Evolutionary conservation across 495 filamentous ascomycete genomes (phyloP).

Genomic region (Aspergillus coremiiformis): DNA sequence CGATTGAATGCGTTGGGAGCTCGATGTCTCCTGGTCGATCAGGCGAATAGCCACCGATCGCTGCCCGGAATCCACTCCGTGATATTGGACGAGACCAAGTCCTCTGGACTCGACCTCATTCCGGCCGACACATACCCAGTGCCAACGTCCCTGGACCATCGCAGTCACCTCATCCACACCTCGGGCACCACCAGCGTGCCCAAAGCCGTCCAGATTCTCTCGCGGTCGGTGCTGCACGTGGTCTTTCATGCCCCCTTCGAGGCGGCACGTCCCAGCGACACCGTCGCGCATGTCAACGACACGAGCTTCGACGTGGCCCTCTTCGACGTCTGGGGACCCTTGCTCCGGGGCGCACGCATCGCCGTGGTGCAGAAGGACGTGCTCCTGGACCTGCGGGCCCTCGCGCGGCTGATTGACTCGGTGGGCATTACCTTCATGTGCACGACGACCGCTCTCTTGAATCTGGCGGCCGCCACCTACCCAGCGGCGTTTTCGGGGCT

Average conservation of each 20-base stretch:
- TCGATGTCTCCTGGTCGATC: slow-evolving; percentile 7
- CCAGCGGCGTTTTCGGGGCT: slow-evolving; percentile 10
- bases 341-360: slow-evolving; percentile 15
- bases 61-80: slow-evolving; percentile 1
- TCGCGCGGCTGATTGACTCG: no score
- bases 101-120: not conserved
- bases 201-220: slow-evolving; percentile 20
- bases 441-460: slow-evolving; percentile 15
- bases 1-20: slow-evolving; percentile 2
- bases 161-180: slow-evolving; percentile 18
- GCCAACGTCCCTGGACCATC: not conserved
- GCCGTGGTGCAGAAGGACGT: slow-evolving; percentile 8
- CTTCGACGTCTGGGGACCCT: slow-evolving; percentile 21
- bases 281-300: slow-evolving; percentile 19
- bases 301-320: slow-evolving; percentile 21
- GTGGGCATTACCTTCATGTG: not conserved
- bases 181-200: slow-evolving; percentile 20
- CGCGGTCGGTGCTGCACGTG: slow-evolving; percentile 13
- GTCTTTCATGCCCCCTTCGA: slow-evolving; percentile 12
- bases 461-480: slow-evolving; percentile 10
- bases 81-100: not conserved
- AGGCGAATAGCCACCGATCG: not conserved
- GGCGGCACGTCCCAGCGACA: slow-evolving; percentile 2
- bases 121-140: not conserved
- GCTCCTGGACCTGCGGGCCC: slow-evolving; percentile 7